These are phyloP conservation scores for Beauveria sp. DNA, from an alignment of 2,329 filamentous ascomycete species.

Conservation along the genomic window DNA sequence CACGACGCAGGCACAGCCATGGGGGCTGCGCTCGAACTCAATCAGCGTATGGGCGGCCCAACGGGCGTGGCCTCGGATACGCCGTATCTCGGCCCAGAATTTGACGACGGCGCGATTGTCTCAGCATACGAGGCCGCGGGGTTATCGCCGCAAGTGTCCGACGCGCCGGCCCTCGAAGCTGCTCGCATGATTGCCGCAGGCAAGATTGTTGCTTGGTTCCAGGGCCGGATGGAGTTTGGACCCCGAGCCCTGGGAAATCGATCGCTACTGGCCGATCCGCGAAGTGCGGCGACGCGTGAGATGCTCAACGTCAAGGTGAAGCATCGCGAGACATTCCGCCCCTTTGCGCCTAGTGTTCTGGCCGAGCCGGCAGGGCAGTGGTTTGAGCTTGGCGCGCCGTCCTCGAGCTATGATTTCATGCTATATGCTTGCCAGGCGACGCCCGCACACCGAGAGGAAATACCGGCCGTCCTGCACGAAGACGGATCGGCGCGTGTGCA, in stretches of 20 bases:
- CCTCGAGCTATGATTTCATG: conserved; percentile 1
- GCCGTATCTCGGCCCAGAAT: conserved; percentile 4
- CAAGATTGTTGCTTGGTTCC: conserved; percentile 6
- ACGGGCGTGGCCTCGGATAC: not conserved
- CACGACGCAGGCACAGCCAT: conserved; percentile 2
- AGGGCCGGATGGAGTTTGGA: conserved; percentile 5
- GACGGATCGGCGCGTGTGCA: conserved; percentile 4
- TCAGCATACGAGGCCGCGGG: not conserved
- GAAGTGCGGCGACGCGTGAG: not conserved
- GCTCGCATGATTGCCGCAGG: conserved; percentile 2
- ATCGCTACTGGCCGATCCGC: conserved; percentile 4
- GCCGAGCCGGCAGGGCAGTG: not conserved
- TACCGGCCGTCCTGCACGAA: conserved; percentile 3
- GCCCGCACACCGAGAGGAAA: not conserved
- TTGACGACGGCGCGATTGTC: not conserved
- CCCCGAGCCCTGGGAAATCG: conserved; percentile 1
- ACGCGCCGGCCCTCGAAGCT: not conserved
- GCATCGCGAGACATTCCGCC: conserved; percentile 6
- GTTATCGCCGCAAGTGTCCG: not conserved
- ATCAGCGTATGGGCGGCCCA: not conserved
- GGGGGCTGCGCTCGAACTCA: conserved; percentile 1
- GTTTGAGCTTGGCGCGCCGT: conserved; percentile 1
- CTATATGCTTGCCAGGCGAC: not conserved
- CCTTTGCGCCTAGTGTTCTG: conserved; percentile 5
- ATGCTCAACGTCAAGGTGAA: conserved; percentile 8